Percentiles rank a stretch among this genome's conserved stretches.
Evolutionary conservation across 129 eudicot species (phyloP).

Genomic region (Sambucus nigra): DNA sequence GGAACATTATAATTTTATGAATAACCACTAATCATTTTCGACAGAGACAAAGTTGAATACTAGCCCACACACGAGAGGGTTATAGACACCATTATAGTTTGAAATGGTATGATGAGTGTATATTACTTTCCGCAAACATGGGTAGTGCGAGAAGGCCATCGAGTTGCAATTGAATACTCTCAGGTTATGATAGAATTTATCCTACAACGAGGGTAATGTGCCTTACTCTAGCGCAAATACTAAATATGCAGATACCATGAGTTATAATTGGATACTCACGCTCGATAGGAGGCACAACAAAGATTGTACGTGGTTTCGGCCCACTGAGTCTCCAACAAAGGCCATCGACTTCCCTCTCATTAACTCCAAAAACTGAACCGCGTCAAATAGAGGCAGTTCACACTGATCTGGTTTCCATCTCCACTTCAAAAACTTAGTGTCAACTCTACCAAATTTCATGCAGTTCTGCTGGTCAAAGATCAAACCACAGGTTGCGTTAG

Average conservation of each 20-base stretch:
- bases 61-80: no score
- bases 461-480: constrained; percentile 10
- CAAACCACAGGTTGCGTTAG: constrained; percentile 3
- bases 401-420: constrained; percentile 17
- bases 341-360: constrained; percentile 10
- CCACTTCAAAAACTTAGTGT: constrained; percentile 15
- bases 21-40: no score
- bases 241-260: not conserved
- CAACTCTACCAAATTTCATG: constrained; percentile 13
- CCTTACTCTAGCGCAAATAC: not conserved
- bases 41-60: no score
- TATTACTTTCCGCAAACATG: no score
- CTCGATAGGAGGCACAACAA: constrained; percentile 1
- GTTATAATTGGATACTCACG: not conserved
- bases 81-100: no score
- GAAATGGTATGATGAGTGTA: no score
- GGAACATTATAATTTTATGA: no score
- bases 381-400: constrained; percentile 9
- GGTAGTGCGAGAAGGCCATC: no score
- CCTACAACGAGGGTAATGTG: no score
- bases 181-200: no score
- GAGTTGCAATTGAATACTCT: no score
- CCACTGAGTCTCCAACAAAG: constrained; percentile 8
- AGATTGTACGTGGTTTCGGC: constrained; percentile 2
- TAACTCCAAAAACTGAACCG: constrained; percentile 1